phyloP scores from a whole-genome alignment of 768 basidiomycete species.

The Lentinus brumalis region DNA sequence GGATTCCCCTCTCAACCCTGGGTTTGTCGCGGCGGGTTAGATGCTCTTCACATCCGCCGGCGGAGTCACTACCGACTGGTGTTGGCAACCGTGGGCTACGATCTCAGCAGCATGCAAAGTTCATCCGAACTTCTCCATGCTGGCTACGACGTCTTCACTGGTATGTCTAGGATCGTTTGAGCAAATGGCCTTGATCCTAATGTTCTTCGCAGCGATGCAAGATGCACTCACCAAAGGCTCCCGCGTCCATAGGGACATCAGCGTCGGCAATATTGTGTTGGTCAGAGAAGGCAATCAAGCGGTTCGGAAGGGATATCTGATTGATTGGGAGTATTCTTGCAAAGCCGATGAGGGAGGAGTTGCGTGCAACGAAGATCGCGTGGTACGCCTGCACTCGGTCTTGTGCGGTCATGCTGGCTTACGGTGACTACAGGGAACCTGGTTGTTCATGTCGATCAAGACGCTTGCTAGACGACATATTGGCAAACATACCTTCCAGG shows the following conservation, averaged over 20 bases:
- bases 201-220: not conserved
- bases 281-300: not conserved
- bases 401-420: too few relatives aligned
- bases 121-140: slow-evolving; percentile 3
- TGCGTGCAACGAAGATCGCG: not conserved
- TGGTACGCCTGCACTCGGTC: not conserved
- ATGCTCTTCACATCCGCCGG: not conserved
- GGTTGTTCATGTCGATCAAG: slow-evolving; percentile 1
- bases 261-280: slow-evolving; percentile 7
- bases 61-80: slow-evolving; percentile 7
- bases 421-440: not conserved
- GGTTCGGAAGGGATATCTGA: slow-evolving; percentile 1
- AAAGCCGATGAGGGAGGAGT: not conserved
- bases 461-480: not conserved
- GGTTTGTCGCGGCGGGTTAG: not conserved
- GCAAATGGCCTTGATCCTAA: not conserved
- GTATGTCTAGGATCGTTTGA: not conserved
- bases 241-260: slow-evolving; percentile 11
- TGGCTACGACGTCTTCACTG: slow-evolving; percentile 1
- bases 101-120: not conserved
- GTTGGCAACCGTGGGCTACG: not conserved
- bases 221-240: slow-evolving; percentile 4
- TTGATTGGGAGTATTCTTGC: slow-evolving; percentile 15
- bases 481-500: not conserved
- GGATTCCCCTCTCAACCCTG: not conserved